Evolutionary conservation across 768 basidiomycete species (phyloP).

Genomic region (Hemileccinum impolitum): DNA sequence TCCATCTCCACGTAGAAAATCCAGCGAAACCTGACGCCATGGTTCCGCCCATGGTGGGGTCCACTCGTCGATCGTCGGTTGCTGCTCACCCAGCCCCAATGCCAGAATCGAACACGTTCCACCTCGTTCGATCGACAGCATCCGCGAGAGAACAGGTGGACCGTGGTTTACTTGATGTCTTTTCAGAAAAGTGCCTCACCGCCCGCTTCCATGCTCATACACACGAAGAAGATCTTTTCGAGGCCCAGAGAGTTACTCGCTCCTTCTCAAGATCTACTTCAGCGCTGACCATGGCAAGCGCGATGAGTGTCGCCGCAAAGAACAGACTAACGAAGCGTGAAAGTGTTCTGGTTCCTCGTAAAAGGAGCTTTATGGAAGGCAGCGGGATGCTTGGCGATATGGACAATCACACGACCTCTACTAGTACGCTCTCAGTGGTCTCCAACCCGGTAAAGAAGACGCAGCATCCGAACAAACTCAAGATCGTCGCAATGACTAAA

Average conservation of each 20-base stretch:
- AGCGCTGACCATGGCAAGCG: slow-evolving; percentile 55
- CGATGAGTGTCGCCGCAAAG: slow-evolving; percentile 52
- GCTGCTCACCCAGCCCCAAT: slow-evolving; percentile 53
- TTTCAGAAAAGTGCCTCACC: slow-evolving; percentile 67
- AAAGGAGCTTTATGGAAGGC: slow-evolving; percentile 44
- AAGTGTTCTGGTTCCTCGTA: slow-evolving; percentile 63
- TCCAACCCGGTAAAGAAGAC: slow-evolving; percentile 16
- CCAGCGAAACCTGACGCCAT: slow-evolving; percentile 16
- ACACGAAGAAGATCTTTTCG: slow-evolving; percentile 63
- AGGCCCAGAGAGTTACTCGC: slow-evolving; percentile 43
- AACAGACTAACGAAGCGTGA: slow-evolving; percentile 62
- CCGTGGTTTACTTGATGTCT: slow-evolving; percentile 74
- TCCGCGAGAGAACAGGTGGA: slow-evolving; percentile 70
- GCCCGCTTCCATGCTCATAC: slow-evolving; percentile 64
- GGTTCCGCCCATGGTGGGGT: slow-evolving; percentile 15
- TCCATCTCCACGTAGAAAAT: slow-evolving; percentile 21
- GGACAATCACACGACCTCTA: slow-evolving; percentile 10
- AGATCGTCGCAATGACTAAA: slow-evolving; percentile 23
- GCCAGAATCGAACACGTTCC: slow-evolving; percentile 47
- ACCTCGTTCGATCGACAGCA: slow-evolving; percentile 65
- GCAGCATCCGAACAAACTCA: slow-evolving; percentile 30
- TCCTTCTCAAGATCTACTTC: slow-evolving; percentile 55
- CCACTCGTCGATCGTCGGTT: slow-evolving; percentile 61
- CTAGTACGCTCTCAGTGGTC: not conserved
- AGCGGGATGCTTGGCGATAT: slow-evolving; percentile 13